These are phyloP conservation scores for Xylaria digitata DNA, from an alignment of 2,329 filamentous ascomycete species.

Conservation along the genomic window DNA sequence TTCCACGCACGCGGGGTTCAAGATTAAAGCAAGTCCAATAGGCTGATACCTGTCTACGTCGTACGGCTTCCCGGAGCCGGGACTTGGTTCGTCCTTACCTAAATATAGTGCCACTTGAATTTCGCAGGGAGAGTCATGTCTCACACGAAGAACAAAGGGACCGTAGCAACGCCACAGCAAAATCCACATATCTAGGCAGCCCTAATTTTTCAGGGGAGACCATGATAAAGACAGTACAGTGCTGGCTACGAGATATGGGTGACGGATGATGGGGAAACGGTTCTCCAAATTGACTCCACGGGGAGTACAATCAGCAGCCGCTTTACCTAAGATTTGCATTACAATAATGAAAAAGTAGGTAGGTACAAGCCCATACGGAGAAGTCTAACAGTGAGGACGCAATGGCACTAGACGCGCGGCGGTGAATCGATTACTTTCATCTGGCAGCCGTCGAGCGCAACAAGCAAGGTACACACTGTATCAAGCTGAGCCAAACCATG, in stretches of 20 bases:
- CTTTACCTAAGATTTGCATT: not conserved
- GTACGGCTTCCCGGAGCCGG: conserved; percentile 7
- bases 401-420: not conserved
- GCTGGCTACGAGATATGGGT: not conserved
- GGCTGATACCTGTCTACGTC: not conserved
- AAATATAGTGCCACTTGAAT: not conserved
- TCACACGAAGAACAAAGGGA: conserved; percentile 15
- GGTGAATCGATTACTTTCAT: conserved; percentile 3
- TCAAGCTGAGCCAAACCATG: not conserved
- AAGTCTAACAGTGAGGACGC: not conserved
- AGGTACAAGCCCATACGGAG: not conserved
- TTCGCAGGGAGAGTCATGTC: conserved; percentile 21
- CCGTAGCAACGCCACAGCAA: conserved; percentile 1
- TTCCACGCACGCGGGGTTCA: not conserved
- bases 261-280: not conserved
- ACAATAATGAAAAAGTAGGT: not conserved
- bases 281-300: conserved; percentile 8
- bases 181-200: not conserved
- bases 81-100: not conserved
- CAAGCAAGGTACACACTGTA: conserved; percentile 20
- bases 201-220: not conserved
- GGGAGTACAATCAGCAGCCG: not conserved
- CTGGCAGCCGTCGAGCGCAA: not conserved
- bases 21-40: conserved; percentile 6
- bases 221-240: not conserved